Conservation (phyloP, 2,329 filamentous ascomycete species). For the Cladophialophora bantiana region DNA sequence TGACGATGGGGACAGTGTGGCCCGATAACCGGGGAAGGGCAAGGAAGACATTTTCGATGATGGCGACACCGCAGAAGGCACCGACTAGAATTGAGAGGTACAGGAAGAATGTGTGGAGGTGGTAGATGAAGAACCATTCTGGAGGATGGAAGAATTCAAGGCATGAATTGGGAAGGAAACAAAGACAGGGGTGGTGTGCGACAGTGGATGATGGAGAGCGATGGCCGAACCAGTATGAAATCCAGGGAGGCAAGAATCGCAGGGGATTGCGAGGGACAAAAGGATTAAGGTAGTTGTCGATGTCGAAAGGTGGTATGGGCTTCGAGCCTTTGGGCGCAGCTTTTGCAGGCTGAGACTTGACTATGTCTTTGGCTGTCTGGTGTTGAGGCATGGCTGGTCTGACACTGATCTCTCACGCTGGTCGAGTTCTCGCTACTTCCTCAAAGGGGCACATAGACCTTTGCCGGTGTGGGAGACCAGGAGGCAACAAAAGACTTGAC, state of each 20-base stretch:
- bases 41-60: slow-evolving; percentile 65
- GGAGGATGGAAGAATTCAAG: slow-evolving; percentile 4
- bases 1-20: slow-evolving; percentile 65
- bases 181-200: slow-evolving; percentile 9
- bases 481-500: background rate
- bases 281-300: slow-evolving; percentile 78
- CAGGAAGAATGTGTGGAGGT: slow-evolving; percentile 64
- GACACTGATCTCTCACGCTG: background rate
- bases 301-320: slow-evolving; percentile 62
- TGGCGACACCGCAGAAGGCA: slow-evolving; percentile 65
- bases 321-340: background rate
- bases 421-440: background rate
- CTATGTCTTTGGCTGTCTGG: too few species aligned
- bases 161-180: slow-evolving; percentile 1
- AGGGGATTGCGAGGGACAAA: slow-evolving; percentile 70
- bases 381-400: background rate
- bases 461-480: background rate
- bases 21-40: slow-evolving; percentile 62
- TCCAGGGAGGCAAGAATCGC: slow-evolving; percentile 66
- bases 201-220: slow-evolving; percentile 46
- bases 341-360: background rate
- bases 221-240: slow-evolving; percentile 74
- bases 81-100: slow-evolving; percentile 71
- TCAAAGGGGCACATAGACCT: background rate
- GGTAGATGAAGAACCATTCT: slow-evolving; percentile 24